Evolutionary conservation across 2,329 filamentous ascomycete genomes (phyloP), one percentile per base, ranked within the genome.

Genomic region (Didymella segeticola): DNA sequence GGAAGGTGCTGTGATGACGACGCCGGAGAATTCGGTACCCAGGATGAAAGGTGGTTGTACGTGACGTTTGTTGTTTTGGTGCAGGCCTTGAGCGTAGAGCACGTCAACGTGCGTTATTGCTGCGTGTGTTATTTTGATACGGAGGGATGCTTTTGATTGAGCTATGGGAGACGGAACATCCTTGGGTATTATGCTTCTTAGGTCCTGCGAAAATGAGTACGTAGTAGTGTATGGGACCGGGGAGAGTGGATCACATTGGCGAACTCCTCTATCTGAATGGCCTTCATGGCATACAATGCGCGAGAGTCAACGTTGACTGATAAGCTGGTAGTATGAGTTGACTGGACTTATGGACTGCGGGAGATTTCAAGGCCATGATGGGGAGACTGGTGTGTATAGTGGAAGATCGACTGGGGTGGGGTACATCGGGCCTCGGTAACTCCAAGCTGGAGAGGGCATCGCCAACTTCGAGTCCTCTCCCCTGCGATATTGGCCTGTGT

Each of bases 71-170:
- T 86, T 86, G 66, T 86, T 87, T 62, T 87, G 84, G 62, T 87
- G 84, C 58, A 80, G 79, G 7, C 84, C 84, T 63, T 66, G 67
- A 2, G 81, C 81, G 64, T 86, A 86, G 39, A 87, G 78, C 8
- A 84, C 79, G 62, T 87, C 85, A 41, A 86, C 83, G 63, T 85
- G 85, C 47, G 86, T 86, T 19, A 85, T 75, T 4, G 83, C 82
- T 47, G 81, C 80, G 53, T 84, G 83, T 1, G 80, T 80, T 45
- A 86, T 79, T 47, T 74, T 75, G 31, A 85, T 69, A 6, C 54
- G 60, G 15, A 83, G 60, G 27, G 78, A 73, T 54, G 79, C 69
- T 25, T 69, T 63, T 9, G 68, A 54, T 26, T 71, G 69, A 3
- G 72, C 63, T 14, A 62, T 49, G 9, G 78, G 77, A 10, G 58